A percentile compares a stretch with the other conserved stretches of the same genome.
These are phyloP conservation scores for Mimosa bimucronata DNA, from an alignment of 306 rosid genomes.

Conservation along the genomic window DNA sequence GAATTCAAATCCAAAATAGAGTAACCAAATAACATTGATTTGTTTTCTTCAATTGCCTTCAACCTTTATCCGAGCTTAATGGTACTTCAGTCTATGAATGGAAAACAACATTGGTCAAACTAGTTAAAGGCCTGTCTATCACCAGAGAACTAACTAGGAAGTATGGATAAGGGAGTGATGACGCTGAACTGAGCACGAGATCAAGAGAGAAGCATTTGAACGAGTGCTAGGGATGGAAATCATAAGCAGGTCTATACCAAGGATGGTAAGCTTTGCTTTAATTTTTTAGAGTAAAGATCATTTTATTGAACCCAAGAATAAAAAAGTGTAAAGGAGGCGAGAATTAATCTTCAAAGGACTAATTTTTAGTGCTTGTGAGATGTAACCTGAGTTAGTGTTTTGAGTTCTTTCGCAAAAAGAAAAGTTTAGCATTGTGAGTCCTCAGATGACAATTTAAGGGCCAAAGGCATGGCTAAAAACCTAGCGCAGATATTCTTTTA, in stretches of 20 bases:
- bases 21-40: not conserved
- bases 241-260: not conserved
- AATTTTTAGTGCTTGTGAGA: not conserved
- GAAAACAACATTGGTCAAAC: not conserved
- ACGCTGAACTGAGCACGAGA: not conserved
- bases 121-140: not conserved
- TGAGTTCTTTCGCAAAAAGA: not conserved
- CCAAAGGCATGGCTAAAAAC: not conserved
- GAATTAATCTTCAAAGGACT: not conserved
- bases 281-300: not conserved
- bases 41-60: not conserved
- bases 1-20: constrained; percentile 13
- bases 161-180: not conserved
- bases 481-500: not conserved
- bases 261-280: not conserved
- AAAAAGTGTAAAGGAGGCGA: not conserved
- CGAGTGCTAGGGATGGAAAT: not conserved
- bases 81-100: not conserved
- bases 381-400: not conserved
- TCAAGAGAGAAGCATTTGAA: not conserved
- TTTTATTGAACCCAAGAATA: not conserved
- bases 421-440: not conserved
- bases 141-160: not conserved
- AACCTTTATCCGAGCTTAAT: not conserved
- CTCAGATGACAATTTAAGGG: not conserved